Percentiles rank a stretch among this genome's conserved stretches.
phyloP scores from a whole-genome alignment of 352 stramenopile genomes.

The Phytophthora sp. region DNA sequence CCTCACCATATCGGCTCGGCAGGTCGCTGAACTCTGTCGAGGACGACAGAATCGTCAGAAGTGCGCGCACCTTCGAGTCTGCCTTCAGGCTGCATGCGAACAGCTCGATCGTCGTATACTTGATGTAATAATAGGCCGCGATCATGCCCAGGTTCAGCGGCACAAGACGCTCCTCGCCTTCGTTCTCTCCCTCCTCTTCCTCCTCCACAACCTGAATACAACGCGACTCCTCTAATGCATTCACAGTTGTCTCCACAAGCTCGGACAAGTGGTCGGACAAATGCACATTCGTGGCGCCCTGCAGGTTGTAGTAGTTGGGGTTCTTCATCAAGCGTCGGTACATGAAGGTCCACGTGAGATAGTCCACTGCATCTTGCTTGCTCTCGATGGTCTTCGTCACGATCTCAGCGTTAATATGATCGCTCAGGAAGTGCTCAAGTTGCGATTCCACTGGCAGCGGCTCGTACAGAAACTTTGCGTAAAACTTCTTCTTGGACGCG shows the following conservation, averaged over 20 bases:
- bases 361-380: constrained; percentile 99
- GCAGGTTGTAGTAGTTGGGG: constrained; percentile 99
- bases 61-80: constrained; percentile 96
- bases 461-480: constrained; percentile 99
- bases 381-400: constrained; percentile 98
- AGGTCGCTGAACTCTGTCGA: constrained; percentile 96
- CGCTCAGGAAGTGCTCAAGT: constrained; percentile 97
- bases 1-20: constrained; percentile 94
- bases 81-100: constrained; percentile 97
- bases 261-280: constrained; percentile 99
- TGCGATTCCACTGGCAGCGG: constrained; percentile 99
- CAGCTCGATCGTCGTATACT: constrained; percentile 99
- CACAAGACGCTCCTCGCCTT: constrained; percentile 90
- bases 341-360: constrained; percentile 99
- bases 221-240: constrained; percentile 96
- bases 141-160: constrained; percentile 99
- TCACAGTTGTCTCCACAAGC: constrained; percentile 97
- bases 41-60: constrained; percentile 97
- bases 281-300: constrained; percentile 91
- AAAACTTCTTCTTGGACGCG: constrained; percentile 97
- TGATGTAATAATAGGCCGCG: constrained; percentile 99
- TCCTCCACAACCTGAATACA: constrained; percentile 97
- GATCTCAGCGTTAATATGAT: constrained; percentile 99
- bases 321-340: constrained; percentile 99
- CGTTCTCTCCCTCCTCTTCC: constrained; percentile 77